Percentiles rank a stretch among this genome's conserved stretches.
Evolutionary conservation across 805 yeast genomes (phyloP).

Genomic region (Martiniozyma abietophila): DNA sequence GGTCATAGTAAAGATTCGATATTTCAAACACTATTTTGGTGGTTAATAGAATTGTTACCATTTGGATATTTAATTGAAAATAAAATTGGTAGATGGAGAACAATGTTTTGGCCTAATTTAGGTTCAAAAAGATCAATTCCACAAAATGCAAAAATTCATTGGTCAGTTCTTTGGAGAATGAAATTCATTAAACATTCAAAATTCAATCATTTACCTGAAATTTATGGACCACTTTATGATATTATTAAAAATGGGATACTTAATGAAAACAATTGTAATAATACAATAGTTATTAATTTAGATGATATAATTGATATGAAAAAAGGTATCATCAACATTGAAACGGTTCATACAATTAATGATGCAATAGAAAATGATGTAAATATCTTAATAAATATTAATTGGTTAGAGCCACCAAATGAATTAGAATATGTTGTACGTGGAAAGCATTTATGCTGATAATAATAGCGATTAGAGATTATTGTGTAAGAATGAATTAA

Average conservation of each 20-base stretch:
- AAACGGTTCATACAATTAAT: constrained; percentile 6
- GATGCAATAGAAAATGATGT: not conserved
- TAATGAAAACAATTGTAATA: not conserved
- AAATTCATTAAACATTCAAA: constrained; percentile 36
- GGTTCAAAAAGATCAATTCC: constrained; percentile 48
- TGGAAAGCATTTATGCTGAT: not conserved
- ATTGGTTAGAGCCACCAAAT: constrained; percentile 10
- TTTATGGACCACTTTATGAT: constrained; percentile 17
- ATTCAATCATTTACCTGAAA: constrained; percentile 35
- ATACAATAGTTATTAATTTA: constrained; percentile 1
- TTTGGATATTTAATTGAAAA: constrained; percentile 43
- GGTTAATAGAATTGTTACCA: constrained; percentile 56
- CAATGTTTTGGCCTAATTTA: constrained; percentile 43
- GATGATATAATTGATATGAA: constrained; percentile 15
- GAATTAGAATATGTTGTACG: constrained; percentile 2
- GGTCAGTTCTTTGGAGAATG: constrained; percentile 55
- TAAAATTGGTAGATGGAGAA: constrained; percentile 39
- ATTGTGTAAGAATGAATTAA: too few relatives aligned
- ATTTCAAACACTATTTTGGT: constrained; percentile 37
- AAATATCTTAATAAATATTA: constrained; percentile 1
- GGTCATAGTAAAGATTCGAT: constrained; percentile 30
- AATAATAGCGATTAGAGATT: not conserved
- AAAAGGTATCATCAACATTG: constrained; percentile 15
- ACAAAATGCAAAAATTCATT: constrained; percentile 36
- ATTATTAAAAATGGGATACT: constrained; percentile 10